phyloP scores from a whole-genome alignment of 805 yeast genomes.

The Zygotorulaspora sp. region DNA sequence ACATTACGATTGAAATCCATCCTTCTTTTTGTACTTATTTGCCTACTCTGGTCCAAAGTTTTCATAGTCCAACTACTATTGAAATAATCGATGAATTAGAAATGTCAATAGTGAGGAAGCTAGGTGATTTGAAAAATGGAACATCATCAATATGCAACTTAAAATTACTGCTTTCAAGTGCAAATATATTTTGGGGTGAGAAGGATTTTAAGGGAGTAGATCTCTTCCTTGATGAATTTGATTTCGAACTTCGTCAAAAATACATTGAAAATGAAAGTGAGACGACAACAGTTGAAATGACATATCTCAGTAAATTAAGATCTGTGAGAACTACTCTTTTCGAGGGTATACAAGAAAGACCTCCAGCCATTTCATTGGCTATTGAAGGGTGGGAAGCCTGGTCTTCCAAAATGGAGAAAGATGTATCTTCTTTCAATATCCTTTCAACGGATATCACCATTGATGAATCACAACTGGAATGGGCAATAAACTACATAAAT shows the following conservation, averaged over 20 bases:
- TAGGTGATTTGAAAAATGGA: conserved; percentile 35
- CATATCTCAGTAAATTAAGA: conserved; percentile 16
- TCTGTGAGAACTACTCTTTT: conserved; percentile 22
- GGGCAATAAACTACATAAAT: conserved; percentile 29
- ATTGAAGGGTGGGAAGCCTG: conserved; percentile 31
- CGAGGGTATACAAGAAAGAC: conserved; percentile 17
- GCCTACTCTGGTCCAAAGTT: conserved; percentile 35
- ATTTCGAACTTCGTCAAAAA: conserved; percentile 22
- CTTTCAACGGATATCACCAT: conserved; percentile 32
- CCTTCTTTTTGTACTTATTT: conserved; percentile 37
- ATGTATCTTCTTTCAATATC: conserved; percentile 28
- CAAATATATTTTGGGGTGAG: conserved; percentile 24
- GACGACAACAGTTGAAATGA: conserved; percentile 13
- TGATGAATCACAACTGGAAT: conserved; percentile 35
- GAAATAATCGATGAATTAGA: conserved; percentile 63
- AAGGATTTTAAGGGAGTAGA: conserved; percentile 19
- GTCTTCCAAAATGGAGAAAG: conserved; percentile 21
- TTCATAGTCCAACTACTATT: conserved; percentile 40
- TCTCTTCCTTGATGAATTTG: conserved; percentile 21
- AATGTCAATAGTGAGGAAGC: conserved; percentile 46
- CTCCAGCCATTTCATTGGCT: conserved; percentile 27
- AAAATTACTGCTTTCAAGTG: conserved; percentile 17
- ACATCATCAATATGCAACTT: conserved; percentile 13
- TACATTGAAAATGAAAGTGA: conserved; percentile 19
- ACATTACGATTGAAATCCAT: conserved; percentile 41